Base-by-base conservation (phyloP, 441 rosid species). In the Melastoma candidum region DNA sequence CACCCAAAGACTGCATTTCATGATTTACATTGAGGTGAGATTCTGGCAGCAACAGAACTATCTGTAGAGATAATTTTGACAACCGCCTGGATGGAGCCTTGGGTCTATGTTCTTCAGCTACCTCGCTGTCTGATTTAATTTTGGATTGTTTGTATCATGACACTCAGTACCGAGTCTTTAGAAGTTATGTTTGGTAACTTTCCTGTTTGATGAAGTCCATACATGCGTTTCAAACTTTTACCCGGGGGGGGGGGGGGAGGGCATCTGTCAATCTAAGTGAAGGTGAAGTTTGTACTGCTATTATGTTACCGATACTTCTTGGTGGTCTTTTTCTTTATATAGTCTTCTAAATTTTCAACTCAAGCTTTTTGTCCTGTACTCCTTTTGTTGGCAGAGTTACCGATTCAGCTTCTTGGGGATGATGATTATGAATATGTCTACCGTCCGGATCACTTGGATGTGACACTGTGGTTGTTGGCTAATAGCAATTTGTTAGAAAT, bases 391-490 rank as follows among this genome's bases (percentile, higher is more conserved):
- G 41, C 53, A 45, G 77, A 94, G 99, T 96, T 94, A 71, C 72
- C 90, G 76, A 83, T 94, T 68, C 85, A 97, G 64, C 71, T 94
- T 12, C 97, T 94, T 22, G 96, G 99, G 27, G 97, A 95, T 11
- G 99, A 94, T 61, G 95, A 90, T 68, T 87, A 90, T 54, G 95
- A 90, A 69, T 87, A 90, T 54, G 82, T 87, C 12, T 94, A 87
- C 22, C 1, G 22, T 82, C 96, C 97, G 52, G 90, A 94, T 71
- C 83, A 81, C 70, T 65, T 74, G 71, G 97, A 87, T 70, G 97
- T 94, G 77, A 87, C 90, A 94, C 96, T 81, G 64, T 87, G 94
- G 89, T 67, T 94, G 74, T 67, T 94, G 74, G 94, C 96, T 66
- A 94, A 87, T 53, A 80, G 95, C 72, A 73, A 79, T 76, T 71